Conservation (phyloP, 2,329 filamentous ascomycete species). For the Aspergillus persii region DNA sequence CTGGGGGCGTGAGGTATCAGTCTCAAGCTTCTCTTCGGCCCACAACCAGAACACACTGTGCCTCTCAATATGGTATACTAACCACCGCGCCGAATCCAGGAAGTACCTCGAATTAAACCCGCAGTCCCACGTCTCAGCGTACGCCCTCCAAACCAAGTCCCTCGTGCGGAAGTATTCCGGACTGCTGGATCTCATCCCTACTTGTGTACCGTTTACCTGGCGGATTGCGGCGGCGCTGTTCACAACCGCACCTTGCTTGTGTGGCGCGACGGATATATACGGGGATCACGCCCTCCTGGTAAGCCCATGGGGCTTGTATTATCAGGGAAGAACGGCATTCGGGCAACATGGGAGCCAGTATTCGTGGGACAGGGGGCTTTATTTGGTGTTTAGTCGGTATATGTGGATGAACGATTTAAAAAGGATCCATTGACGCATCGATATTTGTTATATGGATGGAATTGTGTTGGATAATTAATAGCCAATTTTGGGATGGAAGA, state of each 20-base stretch:
- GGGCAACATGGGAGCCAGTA: slow-evolving; percentile 41
- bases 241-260: neutral
- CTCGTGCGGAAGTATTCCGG: slow-evolving; percentile 41
- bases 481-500: neutral
- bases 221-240: slow-evolving; percentile 21
- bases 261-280: slow-evolving; percentile 7
- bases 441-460: too few species aligned
- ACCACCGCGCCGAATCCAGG: neutral
- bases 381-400: slow-evolving; percentile 41
- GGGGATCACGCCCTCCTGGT: slow-evolving; percentile 34
- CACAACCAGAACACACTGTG: too few species aligned
- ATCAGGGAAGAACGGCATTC: slow-evolving; percentile 37
- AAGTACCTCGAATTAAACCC: slow-evolving; percentile 28
- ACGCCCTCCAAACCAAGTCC: slow-evolving; percentile 36
- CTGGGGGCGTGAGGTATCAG: slow-evolving; percentile 36
- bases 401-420: slow-evolving; percentile 40
- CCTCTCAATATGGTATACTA: too few species aligned
- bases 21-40: too few species aligned
- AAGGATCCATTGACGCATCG: neutral
- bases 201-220: slow-evolving; percentile 35
- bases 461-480: neutral
- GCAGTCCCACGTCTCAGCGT: slow-evolving; percentile 31
- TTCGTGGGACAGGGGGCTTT: slow-evolving; percentile 42
- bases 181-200: slow-evolving; percentile 38
- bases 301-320: slow-evolving; percentile 38